Evolutionary conservation across 306 rosid species (phyloP).

Genomic region (Lupinus albus): DNA sequence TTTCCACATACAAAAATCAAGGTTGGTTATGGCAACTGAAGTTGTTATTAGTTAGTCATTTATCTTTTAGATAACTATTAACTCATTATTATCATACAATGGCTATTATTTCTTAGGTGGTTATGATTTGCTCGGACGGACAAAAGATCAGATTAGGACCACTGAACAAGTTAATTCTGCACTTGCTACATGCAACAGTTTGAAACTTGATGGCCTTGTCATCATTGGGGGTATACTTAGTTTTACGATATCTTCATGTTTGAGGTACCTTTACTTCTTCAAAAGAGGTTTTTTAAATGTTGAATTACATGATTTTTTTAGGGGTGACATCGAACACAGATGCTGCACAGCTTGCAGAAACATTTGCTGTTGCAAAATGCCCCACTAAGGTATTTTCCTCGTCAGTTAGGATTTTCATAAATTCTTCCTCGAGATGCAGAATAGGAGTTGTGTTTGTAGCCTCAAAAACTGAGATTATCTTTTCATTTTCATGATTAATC

Average conservation of each 20-base stretch:
- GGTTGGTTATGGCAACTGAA: slow-evolving; percentile 52
- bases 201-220: slow-evolving; percentile 94
- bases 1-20: slow-evolving; percentile 89
- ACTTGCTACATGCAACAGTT: slow-evolving; percentile 69
- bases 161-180: slow-evolving; percentile 94
- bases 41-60: not conserved
- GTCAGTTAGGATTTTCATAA: not conserved
- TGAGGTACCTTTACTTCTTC: not conserved
- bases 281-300: slow-evolving; percentile 33
- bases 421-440: slow-evolving; percentile 17
- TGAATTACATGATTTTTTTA: slow-evolving; percentile 41
- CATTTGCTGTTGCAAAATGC: slow-evolving; percentile 89
- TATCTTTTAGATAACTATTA: not conserved
- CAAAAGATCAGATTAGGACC: slow-evolving; percentile 94
- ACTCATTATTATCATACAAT: slow-evolving; percentile 14
- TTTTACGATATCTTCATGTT: slow-evolving; percentile 2
- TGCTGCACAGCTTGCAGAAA: slow-evolving; percentile 99
- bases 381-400: slow-evolving; percentile 66
- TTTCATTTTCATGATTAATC: not conserved
- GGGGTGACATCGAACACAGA: slow-evolving; percentile 98
- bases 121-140: slow-evolving; percentile 95
- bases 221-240: slow-evolving; percentile 80
- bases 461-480: not conserved
- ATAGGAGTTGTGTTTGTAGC: not conserved
- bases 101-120: slow-evolving; percentile 66